These are phyloP conservation scores for Scolecobasidium constrictum DNA, from an alignment of 2,329 filamentous ascomycete genomes.

Conservation along the genomic window DNA sequence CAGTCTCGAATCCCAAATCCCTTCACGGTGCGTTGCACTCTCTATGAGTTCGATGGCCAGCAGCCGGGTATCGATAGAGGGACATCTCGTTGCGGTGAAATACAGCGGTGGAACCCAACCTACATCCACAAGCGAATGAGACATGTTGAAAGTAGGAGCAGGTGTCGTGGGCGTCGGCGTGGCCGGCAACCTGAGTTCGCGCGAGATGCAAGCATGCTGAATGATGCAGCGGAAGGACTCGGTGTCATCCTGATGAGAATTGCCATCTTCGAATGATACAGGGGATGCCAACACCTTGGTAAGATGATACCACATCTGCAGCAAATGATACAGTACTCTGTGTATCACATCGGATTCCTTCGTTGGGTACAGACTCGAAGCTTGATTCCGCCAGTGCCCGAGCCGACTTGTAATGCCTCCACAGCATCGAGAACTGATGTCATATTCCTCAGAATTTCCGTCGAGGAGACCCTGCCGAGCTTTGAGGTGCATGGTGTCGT, in stretches of 20 bases:
- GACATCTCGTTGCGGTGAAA: slow-evolving; percentile 37
- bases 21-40: neutral
- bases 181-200: neutral
- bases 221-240: neutral
- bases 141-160: slow-evolving; percentile 14
- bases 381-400: no score
- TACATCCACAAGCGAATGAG: slow-evolving; percentile 27
- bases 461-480: no score
- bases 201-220: neutral
- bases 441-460: no score
- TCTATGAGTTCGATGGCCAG: neutral
- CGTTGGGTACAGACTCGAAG: no score
- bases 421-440: no score
- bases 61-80: neutral
- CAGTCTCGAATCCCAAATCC: neutral
- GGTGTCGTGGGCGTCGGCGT: neutral
- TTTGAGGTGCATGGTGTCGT: no score
- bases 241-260: neutral
- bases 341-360: no score
- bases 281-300: neutral
- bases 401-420: no score
- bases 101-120: slow-evolving; percentile 37
- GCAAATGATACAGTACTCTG: no score
- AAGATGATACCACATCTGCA: neutral
- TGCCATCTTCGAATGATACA: neutral